Evolutionary conservation across 2,329 filamentous ascomycete genomes (phyloP), one percentile per base, ranked within the genome.

Genomic region (Tolypocladium inflatum): DNA sequence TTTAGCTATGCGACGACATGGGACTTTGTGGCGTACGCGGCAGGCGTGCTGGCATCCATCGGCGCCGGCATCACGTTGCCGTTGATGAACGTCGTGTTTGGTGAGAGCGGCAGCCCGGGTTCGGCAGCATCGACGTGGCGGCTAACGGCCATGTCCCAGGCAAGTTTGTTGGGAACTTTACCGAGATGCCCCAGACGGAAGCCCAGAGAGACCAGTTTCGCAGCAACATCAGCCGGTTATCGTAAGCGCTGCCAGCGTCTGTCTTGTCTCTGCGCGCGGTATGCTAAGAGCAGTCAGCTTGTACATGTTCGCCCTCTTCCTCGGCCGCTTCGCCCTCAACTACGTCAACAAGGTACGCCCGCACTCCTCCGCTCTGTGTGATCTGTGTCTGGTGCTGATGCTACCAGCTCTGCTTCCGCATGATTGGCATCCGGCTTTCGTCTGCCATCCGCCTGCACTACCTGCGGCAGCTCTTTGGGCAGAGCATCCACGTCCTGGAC

Each of bases 221-320:
- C 21, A 59, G 62, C 2, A 64, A 63, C 13, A 63, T 82, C 38
- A 76, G 82, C 62, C 71, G 64, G 54, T 73, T 80, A 59, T 70
- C 81, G 69, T 79, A 66, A 64, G 76, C 13, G 15, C 23, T 1
- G 53, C 53, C 23, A 37, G 11, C 51, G 21, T 17, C 1, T 51
- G 26, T 17, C 30, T 35, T 13, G 10, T 19, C 11, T 35, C 10
- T 6, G 30, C 11, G 30, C 10, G 6, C 19, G 3, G 2, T 9
- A 51, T n/a, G 54, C 50, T 48, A 21, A 60, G 13, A 4, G 39
- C 23, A 7, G 8, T 33, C 60, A 84, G 81, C 1, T 73, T 91
- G 0, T 89, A 86, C 69, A 84, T 91, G 65, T 80, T 91, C 57
- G 83, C 84, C 57, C 75, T 91, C 8, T 91, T 91, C 68, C 70